phyloP scores from a whole-genome alignment of 2,329 filamentous ascomycete genomes.

The Pseudocercospora crystallina region DNA sequence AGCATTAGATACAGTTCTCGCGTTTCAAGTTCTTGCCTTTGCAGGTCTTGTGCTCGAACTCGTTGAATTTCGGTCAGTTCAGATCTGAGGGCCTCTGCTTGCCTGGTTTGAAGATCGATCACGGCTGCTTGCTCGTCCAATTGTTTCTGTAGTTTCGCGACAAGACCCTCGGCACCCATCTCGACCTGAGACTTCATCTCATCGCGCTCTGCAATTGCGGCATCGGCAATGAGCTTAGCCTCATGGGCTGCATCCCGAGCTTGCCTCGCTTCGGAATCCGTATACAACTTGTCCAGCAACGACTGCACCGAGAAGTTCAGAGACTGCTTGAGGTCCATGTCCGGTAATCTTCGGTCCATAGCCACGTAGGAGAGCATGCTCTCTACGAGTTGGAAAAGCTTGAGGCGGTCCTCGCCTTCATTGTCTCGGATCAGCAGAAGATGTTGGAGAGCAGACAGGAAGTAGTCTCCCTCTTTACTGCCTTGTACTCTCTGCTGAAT shows the following conservation, averaged over 20 bases:
- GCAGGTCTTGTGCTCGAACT: slow-evolving; percentile 82
- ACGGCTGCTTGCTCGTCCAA: slow-evolving; percentile 89
- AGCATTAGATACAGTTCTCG: slow-evolving; percentile 98
- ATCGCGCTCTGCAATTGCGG: slow-evolving; percentile 92
- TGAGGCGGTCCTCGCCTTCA: slow-evolving; percentile 84
- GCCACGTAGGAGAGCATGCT: slow-evolving; percentile 99
- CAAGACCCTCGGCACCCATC: slow-evolving; percentile 87
- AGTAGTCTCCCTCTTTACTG: slow-evolving; percentile 89
- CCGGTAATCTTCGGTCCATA: slow-evolving; percentile 92
- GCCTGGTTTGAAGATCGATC: slow-evolving; percentile 83
- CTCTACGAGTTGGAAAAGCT: slow-evolving; percentile 97
- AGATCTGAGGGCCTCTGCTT: slow-evolving; percentile 83
- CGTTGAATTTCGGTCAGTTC: slow-evolving; percentile 86
- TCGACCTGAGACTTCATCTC: slow-evolving; percentile 88
- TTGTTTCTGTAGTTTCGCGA: slow-evolving; percentile 89
- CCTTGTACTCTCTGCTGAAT: slow-evolving; percentile 83
- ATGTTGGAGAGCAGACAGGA: slow-evolving; percentile 92
- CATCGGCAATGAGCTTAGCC: slow-evolving; percentile 88
- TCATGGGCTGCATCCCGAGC: slow-evolving; percentile 89
- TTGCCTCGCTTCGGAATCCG: slow-evolving; percentile 89
- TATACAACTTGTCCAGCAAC: slow-evolving; percentile 91
- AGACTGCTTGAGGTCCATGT: slow-evolving; percentile 97
- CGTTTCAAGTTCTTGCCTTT: slow-evolving; percentile 93
- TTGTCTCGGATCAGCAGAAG: slow-evolving; percentile 88
- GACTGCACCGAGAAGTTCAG: slow-evolving; percentile 97